Base-by-base conservation (phyloP, 768 basidiomycete genomes). In the Tephrocybe sp. region DNA sequence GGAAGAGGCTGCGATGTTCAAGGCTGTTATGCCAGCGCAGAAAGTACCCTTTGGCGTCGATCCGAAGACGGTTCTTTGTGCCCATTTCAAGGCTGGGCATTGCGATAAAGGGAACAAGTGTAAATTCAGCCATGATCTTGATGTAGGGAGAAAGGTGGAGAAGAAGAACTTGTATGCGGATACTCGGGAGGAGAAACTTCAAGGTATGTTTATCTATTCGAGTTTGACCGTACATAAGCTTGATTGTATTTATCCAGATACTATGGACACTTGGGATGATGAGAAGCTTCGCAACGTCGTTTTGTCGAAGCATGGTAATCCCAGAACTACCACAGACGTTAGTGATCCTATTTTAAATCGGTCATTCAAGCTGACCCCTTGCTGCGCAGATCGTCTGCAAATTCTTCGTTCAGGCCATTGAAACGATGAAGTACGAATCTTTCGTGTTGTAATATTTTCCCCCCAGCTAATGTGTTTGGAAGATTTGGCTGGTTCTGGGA, bases 201-300 rank as follows among this genome's bases (percentile, higher is more conserved):
- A 72, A 45, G 91, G 92, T 90, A 55, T 22, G 80, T 61, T 31
- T 39, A 10, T 16, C 16, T 34, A 11, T 13, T 44, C 10, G 23
- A 3, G 41, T 23, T 26, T 39, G 14, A 32, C 0, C 26, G 38
- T 31, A 7, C 14, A 19, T 26, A 5, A 4, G 3, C 3, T 14
- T 48, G 12, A 49, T 26, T 35, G 22, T 40, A 38, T 42, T 13
- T 14, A 31, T 32, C 33, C 56, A 94, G 95, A 98, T 71, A 94
- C 92, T 10, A 98, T 98, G 97, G 94, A 97, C 60, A 84, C 75
- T 55, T 99, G 97, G 97, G 93, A 97, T 69, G 90, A 98, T 54
- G 93, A 86, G 62, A 98, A 98, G 70, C 73, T 99, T 50, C 78
- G 83, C 34, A 82, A 72, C n/a, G 97, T 98, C 49, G 92, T 98